Evolutionary conservation across 305 asterid genomes (phyloP), one percentile per base, ranked within the genome.

Genomic region (Fraxinus ornus): DNA sequence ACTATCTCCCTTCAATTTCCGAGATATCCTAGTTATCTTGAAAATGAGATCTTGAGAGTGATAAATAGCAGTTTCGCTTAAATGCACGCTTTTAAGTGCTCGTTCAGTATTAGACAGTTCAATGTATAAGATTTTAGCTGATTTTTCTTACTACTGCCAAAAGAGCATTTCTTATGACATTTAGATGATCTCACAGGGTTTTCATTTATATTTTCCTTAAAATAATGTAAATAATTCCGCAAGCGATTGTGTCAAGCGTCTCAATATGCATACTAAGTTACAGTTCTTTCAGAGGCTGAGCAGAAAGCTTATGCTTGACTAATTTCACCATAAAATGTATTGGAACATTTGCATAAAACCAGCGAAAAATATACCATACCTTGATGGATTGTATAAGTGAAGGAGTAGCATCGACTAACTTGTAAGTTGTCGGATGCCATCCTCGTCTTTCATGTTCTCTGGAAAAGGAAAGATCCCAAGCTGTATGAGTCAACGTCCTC

Each of bases 341-440:
- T 35, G 55, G 33, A 60, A 30, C 36, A 28, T 26, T 15, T 28
- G 64, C 21, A 44, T 15, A 3, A n/a, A 52, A 13, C 75, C 76
- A 62, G 66, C 26, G 35, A 33, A 57, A 77, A 79, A 9, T 10
- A 39, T n/a, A 71, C 5, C 26, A 10, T 89, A 95, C 99, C 98
- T 91, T 95, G 89, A 95, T 95, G 86, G 98, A 93, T 79, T 91
- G 91, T 84, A 95, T 86, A 37, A 95, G 94, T 78, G 5, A 30
- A 32, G 97, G 87, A 77, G 94, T 93, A 41, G 98, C 95, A 87
- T 95, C 99, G 12, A 84, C 93, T 89, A 94, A 89, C 88, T 94
- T 95, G 91, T 94, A 95, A 78, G 97, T 92, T 84, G 84, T 82
- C n/a, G 98, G 99, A 91, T 95, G 99, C 99, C 99, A 95, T 81